Evolutionary conservation across 495 filamentous ascomycete genomes (phyloP).

Genomic region (Cercophora samala): DNA sequence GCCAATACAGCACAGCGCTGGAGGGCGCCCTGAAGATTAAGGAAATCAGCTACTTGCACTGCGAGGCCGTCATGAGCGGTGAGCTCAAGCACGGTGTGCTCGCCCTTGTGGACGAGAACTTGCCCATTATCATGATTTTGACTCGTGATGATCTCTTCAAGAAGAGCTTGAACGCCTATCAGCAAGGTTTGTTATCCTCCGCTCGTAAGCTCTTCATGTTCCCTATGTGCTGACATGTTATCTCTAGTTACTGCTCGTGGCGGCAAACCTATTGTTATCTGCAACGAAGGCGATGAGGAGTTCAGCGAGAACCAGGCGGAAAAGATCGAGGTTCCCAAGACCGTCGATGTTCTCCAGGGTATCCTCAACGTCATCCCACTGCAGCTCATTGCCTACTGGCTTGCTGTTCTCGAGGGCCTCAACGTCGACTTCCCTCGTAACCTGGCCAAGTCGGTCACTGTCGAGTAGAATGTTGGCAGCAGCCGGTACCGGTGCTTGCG

Average conservation of each 20-base stretch:
- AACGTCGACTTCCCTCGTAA: constrained; percentile 98
- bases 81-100: constrained; percentile 98
- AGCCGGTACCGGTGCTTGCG: neutral
- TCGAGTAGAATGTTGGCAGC: constrained; percentile 61
- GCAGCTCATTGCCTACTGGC: constrained; percentile 97
- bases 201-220: neutral
- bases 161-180: constrained; percentile 97
- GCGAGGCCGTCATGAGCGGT: constrained; percentile 99
- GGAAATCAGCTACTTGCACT: constrained; percentile 99
- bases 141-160: constrained; percentile 93
- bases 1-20: constrained; percentile 93
- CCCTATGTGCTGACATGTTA: constrained; percentile 18
- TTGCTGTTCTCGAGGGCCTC: constrained; percentile 89
- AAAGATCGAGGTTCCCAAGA: constrained; percentile 96
- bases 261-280: constrained; percentile 96
- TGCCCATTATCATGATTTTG: constrained; percentile 99
- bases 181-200: constrained; percentile 67
- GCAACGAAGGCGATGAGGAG: constrained; percentile 85
- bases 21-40: constrained; percentile 99
- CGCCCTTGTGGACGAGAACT: constrained; percentile 93
- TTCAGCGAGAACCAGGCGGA: constrained; percentile 83
- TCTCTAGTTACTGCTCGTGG: constrained; percentile 78
- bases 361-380: constrained; percentile 96
- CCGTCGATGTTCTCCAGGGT: constrained; percentile 91
- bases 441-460: constrained; percentile 96